phyloP scores from a whole-genome alignment of 768 basidiomycete genomes.

The Chalciporus pseudorubinellus region DNA sequence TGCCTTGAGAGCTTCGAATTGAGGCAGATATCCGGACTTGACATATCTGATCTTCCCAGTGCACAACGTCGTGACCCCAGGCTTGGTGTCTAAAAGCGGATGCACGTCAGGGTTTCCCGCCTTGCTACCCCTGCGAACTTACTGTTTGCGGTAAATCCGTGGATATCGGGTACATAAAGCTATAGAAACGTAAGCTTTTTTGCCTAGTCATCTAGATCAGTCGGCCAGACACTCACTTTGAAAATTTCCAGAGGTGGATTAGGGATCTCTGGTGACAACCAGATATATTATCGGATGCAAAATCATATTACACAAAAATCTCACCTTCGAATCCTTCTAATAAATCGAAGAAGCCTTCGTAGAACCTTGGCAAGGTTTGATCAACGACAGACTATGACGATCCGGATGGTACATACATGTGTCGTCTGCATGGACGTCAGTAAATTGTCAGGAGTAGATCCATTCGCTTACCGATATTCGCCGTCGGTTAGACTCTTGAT shows the following conservation, averaged over 20 bases:
- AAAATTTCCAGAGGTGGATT: constrained; percentile 27
- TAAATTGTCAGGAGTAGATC: constrained; percentile 10
- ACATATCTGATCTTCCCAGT: constrained; percentile 64
- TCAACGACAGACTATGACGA: too few relatives aligned
- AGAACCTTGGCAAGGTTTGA: constrained; percentile 26
- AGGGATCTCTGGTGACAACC: constrained; percentile 22
- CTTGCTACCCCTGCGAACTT: too few relatives aligned
- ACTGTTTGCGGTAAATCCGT: constrained; percentile 21
- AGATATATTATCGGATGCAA: too few relatives aligned
- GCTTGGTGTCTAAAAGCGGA: constrained; percentile 13
- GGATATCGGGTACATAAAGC: constrained; percentile 28
- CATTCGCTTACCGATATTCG: constrained; percentile 34
- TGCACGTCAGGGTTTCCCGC: neutral
- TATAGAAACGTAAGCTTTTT: too few relatives aligned
- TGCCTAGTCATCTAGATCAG: too few relatives aligned
- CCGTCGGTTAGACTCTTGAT: constrained; percentile 45
- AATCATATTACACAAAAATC: too few relatives aligned
- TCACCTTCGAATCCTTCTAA: constrained; percentile 27
- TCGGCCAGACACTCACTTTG: constrained; percentile 12
- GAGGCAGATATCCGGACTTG: constrained; percentile 58
- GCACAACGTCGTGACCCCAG: constrained; percentile 21
- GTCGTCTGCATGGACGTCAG: constrained; percentile 19
- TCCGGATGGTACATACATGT: constrained; percentile 17
- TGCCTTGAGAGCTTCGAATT: constrained; percentile 59
- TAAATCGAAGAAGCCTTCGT: constrained; percentile 28